Evolutionary conservation across 2,329 filamentous ascomycete species (phyloP).

Genomic region (Hymenoscyphus occultus): DNA sequence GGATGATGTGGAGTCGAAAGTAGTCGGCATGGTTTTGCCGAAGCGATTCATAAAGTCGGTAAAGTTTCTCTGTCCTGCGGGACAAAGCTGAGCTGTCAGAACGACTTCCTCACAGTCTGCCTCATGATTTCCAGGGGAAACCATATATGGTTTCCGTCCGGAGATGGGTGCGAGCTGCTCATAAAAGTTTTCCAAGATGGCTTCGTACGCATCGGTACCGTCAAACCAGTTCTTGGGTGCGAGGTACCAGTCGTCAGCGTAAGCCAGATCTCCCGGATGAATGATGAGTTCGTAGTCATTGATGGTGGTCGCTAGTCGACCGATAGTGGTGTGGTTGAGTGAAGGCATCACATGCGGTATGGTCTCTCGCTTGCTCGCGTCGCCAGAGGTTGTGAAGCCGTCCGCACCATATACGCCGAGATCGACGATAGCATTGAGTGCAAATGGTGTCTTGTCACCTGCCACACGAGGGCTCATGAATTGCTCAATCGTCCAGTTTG

Average conservation of each 20-base stretch:
- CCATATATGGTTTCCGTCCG: slow-evolving; percentile 54
- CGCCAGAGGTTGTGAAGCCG: slow-evolving; percentile 41
- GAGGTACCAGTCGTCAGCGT: slow-evolving; percentile 45
- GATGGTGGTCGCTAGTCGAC: slow-evolving; percentile 48
- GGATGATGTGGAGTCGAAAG: slow-evolving; percentile 34
- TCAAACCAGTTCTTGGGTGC: slow-evolving; percentile 34
- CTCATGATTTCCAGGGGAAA: slow-evolving; percentile 58
- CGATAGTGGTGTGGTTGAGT: slow-evolving; percentile 58
- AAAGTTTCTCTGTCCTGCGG: slow-evolving; percentile 56
- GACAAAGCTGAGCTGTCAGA: slow-evolving; percentile 38
- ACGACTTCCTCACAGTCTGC: slow-evolving; percentile 47
- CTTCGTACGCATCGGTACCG: slow-evolving; percentile 51
- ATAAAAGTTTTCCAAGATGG: slow-evolving; percentile 57
- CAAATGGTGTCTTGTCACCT: slow-evolving; percentile 54
- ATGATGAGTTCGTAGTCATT: slow-evolving; percentile 55
- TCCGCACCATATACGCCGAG: slow-evolving; percentile 53
- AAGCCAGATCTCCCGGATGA: slow-evolving; percentile 51
- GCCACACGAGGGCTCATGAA: slow-evolving; percentile 53
- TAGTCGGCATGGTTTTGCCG: slow-evolving; percentile 37
- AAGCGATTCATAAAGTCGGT: slow-evolving; percentile 56
- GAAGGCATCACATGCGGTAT: slow-evolving; percentile 50
- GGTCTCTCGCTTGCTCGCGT: slow-evolving; percentile 44
- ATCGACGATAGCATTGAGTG: slow-evolving; percentile 51
- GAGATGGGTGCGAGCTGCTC: slow-evolving; percentile 52
- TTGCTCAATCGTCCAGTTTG: slow-evolving; percentile 48